Conservation (phyloP, 495 filamentous ascomycete species). For the Cryomyces minteri region DNA sequence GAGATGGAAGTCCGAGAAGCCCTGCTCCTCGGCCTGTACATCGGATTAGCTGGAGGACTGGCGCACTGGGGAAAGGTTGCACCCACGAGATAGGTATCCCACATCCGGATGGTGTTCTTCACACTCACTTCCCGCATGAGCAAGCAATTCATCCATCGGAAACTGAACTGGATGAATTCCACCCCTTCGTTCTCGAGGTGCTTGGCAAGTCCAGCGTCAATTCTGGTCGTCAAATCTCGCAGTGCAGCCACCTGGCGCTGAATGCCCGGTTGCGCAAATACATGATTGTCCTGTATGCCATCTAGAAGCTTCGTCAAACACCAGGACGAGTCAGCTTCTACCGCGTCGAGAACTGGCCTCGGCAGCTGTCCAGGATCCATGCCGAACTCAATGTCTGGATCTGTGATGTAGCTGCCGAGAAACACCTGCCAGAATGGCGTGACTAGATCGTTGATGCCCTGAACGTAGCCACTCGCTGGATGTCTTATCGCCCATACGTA, state of each 20-base stretch:
- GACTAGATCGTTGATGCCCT: slow-evolving; percentile 95
- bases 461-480: slow-evolving; percentile 92
- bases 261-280: slow-evolving; percentile 91
- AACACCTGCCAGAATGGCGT: slow-evolving; percentile 98
- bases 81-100: slow-evolving; percentile 93
- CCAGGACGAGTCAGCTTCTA: slow-evolving; percentile 97
- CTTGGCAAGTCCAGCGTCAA: slow-evolving; percentile 67
- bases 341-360: slow-evolving; percentile 78
- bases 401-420: slow-evolving; percentile 80
- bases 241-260: slow-evolving; percentile 81
- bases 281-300: slow-evolving; percentile 97
- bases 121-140: slow-evolving; percentile 95
- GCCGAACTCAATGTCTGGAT: slow-evolving; percentile 75
- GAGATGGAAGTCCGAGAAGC: slow-evolving; percentile 93
- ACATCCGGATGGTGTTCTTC: slow-evolving; percentile 93
- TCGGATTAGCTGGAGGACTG: slow-evolving; percentile 1
- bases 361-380: slow-evolving; percentile 96
- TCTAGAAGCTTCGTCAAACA: slow-evolving; percentile 92
- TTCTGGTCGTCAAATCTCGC: slow-evolving; percentile 73
- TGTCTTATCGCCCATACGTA: slow-evolving; percentile 97
- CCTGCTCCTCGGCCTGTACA: slow-evolving; percentile 80
- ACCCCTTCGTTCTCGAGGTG: slow-evolving; percentile 81
- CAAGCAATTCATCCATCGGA: slow-evolving; percentile 98
- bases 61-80: background rate
- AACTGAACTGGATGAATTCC: slow-evolving; percentile 98